Base-by-base conservation (phyloP, 352 stramenopile genomes). In the Globisporangium orthogonon region DNA sequence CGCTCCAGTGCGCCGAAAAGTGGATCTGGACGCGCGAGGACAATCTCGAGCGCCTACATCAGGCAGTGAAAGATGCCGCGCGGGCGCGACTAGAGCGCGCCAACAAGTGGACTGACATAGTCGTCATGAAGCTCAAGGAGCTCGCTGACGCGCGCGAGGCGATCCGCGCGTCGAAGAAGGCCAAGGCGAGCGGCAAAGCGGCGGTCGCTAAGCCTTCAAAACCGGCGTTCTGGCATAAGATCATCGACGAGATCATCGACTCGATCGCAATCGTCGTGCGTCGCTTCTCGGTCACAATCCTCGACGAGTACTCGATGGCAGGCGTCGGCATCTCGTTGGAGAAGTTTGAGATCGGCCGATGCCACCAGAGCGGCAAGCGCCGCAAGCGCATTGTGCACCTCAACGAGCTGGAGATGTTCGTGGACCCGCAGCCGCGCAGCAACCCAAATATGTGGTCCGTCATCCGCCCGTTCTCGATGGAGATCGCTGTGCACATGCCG, bases 11-110 rank as follows among this genome's bases (percentile, higher is more conserved):
- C 31, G 76, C 83, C 0, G 76, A 89, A 62, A 84, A 88, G 44
- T 95, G 86, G 86, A 82, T 91, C 60, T 87, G 74, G 71, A 73
- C 74, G 50, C 67, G 60, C 31, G 69, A 87, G 37, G 70, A 92
- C 41, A 94, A 94, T 68, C 50, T 65, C 7, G 65, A 66, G 44
- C 78, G 83, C 23, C 76, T 77, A 52, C 55, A 76, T 18, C 62
- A 87, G 33, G 74, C 78, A 0, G 56, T 91, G 17, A 69, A 73
- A n/a, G 66, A 80, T 44, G 86, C 86, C 0, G 78, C 73, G 35
- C 69, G 52, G 18, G 65, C 61, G 10, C 76, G 86, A 11, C 47
- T 91, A 5, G 63, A 70, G 23, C 70, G 71, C 17, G 75, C 75
- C 6, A 68, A 94, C 40, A 18, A 60, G 10, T 92, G 78, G 82